These are phyloP conservation scores for Spinellus fusiger DNA, from an alignment of 192 early-diverging fungal species.

Conservation along the genomic window DNA sequence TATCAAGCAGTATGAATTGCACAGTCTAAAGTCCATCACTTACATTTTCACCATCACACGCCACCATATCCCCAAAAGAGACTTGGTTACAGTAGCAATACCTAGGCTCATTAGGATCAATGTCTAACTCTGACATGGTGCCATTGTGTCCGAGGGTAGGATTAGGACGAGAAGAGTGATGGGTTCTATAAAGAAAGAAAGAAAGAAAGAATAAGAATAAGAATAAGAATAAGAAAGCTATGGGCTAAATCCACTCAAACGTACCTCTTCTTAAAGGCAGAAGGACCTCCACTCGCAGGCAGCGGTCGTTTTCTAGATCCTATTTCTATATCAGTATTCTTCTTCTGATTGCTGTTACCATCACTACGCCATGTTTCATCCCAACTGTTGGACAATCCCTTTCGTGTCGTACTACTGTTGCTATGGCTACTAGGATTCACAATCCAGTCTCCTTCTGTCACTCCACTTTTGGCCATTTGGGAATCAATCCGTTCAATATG, in stretches of 20 bases:
- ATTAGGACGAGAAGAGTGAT: conserved; percentile 29
- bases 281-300: conserved; percentile 3
- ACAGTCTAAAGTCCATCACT: conserved; percentile 28
- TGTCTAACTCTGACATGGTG: conserved; percentile 46
- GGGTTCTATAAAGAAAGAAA: conserved; percentile 8
- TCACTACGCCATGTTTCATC: background rate
- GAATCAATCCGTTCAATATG: conserved; percentile 35
- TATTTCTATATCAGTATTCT: no score
- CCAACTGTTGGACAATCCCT: background rate
- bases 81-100: conserved; percentile 87
- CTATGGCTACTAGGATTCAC: background rate
- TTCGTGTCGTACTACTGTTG: background rate
- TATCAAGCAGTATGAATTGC: background rate
- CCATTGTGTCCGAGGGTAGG: conserved; percentile 6
- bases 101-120: conserved; percentile 85
- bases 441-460: conserved; percentile 24
- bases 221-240: background rate
- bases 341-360: no score
- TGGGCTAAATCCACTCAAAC: background rate
- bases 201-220: background rate
- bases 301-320: conserved; percentile 3
- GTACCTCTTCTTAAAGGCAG: conserved; percentile 12
- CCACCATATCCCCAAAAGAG: conserved; percentile 89
- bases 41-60: conserved; percentile 65
- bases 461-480: conserved; percentile 27